Evolutionary conservation across 257 asterid genomes (phyloP).

Genomic region (Echium plantagineum): DNA sequence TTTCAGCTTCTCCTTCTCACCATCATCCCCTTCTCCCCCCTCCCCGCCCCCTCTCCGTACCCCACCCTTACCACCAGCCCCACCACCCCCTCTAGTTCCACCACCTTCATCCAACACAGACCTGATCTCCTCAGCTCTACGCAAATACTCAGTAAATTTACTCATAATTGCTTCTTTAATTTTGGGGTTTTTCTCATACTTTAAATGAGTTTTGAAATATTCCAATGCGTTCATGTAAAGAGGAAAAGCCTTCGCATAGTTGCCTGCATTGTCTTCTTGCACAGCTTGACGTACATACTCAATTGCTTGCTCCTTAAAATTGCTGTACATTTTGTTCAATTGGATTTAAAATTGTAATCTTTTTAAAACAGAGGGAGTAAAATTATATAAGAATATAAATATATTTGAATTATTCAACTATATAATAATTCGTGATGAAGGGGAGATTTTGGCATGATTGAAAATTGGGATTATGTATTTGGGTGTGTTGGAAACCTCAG

Average conservation of each 20-base stretch:
- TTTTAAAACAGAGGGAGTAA: too few relatives aligned
- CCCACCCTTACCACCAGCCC: too few relatives aligned
- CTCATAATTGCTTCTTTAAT: conserved; percentile 91
- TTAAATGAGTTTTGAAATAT: conserved; percentile 86
- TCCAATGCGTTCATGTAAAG: conserved; percentile 91
- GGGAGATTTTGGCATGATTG: too few relatives aligned
- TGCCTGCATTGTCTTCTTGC: conserved; percentile 84
- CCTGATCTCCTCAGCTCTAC: conserved; percentile 97
- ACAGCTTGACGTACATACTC: conserved; percentile 92
- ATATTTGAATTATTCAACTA: too few relatives aligned
- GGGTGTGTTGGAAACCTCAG: too few relatives aligned
- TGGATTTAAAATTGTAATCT: too few relatives aligned
- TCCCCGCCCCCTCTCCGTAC: conserved; percentile 8
- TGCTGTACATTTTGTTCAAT: conserved; percentile 54
- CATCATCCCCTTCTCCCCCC: conserved; percentile 72
- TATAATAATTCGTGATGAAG: too few relatives aligned
- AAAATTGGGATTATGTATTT: too few relatives aligned
- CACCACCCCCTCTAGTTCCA: conserved; percentile 52
- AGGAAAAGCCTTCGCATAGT: conserved; percentile 88
- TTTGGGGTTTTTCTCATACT: too few relatives aligned
- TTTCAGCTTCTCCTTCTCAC: conserved; percentile 74
- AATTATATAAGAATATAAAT: too few relatives aligned
- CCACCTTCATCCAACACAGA: conserved; percentile 71
- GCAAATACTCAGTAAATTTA: conserved; percentile 84
- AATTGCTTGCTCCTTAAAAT: conserved; percentile 97